Evolutionary conservation across 2,329 filamentous ascomycete species (phyloP).

Genomic region (Trichoderma koningiopsis): DNA sequence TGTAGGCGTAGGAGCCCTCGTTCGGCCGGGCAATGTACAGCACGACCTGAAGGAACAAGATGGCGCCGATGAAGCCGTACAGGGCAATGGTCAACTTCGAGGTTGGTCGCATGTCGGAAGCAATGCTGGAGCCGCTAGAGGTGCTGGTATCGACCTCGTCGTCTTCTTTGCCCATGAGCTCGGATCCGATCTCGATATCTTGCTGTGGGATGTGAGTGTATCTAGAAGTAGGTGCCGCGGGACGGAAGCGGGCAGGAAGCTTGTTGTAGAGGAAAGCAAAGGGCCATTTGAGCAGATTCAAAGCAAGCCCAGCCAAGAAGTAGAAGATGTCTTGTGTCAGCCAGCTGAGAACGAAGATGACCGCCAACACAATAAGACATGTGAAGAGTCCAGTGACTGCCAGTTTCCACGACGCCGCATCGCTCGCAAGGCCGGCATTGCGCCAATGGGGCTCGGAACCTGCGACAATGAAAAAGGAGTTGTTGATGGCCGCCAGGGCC

Average conservation of each 20-base stretch:
- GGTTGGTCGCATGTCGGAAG: constrained; percentile 8
- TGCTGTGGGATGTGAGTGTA: constrained; percentile 35
- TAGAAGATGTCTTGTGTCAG: constrained; percentile 34
- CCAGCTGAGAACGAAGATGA: constrained; percentile 31
- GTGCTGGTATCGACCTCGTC: constrained; percentile 11
- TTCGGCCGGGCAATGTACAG: constrained; percentile 32
- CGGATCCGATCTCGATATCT: constrained; percentile 30
- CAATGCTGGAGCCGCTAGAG: constrained; percentile 5
- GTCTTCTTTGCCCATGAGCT: constrained; percentile 27
- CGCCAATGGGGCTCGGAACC: constrained; percentile 41
- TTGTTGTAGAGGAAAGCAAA: constrained; percentile 27
- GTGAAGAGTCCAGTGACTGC: constrained; percentile 37
- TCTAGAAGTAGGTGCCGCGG: neutral
- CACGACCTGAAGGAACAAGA: constrained; percentile 31
- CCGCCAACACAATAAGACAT: constrained; percentile 29
- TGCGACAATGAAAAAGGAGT: constrained; percentile 33
- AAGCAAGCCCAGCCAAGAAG: constrained; percentile 25
- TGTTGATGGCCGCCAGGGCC: constrained; percentile 30
- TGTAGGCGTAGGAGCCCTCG: constrained; percentile 37
- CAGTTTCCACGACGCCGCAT: constrained; percentile 36
- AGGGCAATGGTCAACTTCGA: constrained; percentile 15
- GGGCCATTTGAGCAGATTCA: constrained; percentile 34
- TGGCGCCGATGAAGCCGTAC: constrained; percentile 26
- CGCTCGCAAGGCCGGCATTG: constrained; percentile 38
- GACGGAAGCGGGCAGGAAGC: constrained; percentile 10